A percentile compares a stretch with the other conserved stretches of the same genome.
phyloP scores from a whole-genome alignment of 75 land plant species.

The Cunninghamia lanceolata region DNA sequence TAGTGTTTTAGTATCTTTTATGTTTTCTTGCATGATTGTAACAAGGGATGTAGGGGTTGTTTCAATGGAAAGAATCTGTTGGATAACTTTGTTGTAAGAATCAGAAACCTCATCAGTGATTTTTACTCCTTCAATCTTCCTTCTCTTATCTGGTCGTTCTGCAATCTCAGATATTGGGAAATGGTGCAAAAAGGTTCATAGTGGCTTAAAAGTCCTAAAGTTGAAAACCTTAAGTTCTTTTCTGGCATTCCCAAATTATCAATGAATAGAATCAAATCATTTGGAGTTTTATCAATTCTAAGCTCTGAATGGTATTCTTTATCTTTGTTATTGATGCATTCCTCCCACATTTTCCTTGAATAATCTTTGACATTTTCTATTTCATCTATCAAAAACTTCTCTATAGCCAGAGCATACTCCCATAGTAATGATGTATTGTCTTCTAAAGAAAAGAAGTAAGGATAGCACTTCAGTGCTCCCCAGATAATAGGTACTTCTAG shows the following conservation, averaged over 20 bases:
- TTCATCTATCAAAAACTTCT: not conserved
- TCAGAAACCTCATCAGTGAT: not conserved
- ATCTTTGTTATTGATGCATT: too few species aligned
- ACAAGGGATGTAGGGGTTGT: too few species aligned
- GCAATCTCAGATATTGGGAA: not conserved
- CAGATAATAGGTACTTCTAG: constrained; percentile 51
- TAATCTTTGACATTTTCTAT: too few species aligned
- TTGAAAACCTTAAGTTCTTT: not conserved
- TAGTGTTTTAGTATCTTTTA: too few species aligned
- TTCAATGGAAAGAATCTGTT: too few species aligned
- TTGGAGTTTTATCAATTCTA: not conserved
- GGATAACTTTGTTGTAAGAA: not conserved
- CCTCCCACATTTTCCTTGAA: too few species aligned
- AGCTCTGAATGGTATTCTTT: too few species aligned
- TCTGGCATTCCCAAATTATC: not conserved
- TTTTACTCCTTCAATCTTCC: constrained; percentile 4
- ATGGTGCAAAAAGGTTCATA: too few species aligned
- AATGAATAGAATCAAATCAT: not conserved
- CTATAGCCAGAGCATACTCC: too few species aligned
- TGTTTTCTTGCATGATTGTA: too few species aligned
- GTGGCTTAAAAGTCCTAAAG: not conserved
- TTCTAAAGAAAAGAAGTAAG: constrained; percentile 23
- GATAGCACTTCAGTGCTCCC: constrained; percentile 63
- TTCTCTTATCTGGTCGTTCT: constrained; percentile 3
- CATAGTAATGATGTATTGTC: constrained; percentile 12